Evolutionary conservation across 2,329 filamentous ascomycete species (phyloP), one percentile per base, ranked within the genome.

Genomic region (Colletotrichum chrysophilum): DNA sequence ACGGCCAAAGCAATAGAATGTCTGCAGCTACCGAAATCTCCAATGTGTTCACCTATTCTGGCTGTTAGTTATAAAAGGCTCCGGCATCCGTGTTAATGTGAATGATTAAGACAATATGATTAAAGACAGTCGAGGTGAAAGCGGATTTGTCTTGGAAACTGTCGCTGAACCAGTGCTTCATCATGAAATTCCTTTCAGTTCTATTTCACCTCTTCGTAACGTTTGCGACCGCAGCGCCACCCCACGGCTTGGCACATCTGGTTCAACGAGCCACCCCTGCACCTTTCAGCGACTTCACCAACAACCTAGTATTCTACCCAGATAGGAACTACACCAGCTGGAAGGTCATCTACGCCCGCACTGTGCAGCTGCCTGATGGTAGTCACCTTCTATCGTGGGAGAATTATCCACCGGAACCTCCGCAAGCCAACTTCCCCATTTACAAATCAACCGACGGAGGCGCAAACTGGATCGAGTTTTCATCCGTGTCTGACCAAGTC

Each of bases 391-490:
- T 87, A 32, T 90, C 89, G 1, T 90, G 88, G 88, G 88, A 90
- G 78, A 90, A 90, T 83, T 90, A 90, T 82, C 87, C 86, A 30
- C 88, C 88, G 10, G 86, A 92, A 78, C 90, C 89, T 21, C 90
- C 89, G 1, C 79, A 84, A 1, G 89, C 90, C 16, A 85, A 85
- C 81, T 92, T 91, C 79, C 91, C 89, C 72, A 87, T 91, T 78
- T 89, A 85, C 79, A 82, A 85, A 75, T 90, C 88, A 58, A 83
- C 79, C 16, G 89, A 92, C 79, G 83, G 86, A 55, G 91, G 91
- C 18, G 80, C 85, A 66, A 91, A 89, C 3, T 95, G 93, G 93
- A 86, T 86, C 18, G 89, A 93, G 80, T 86, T 94, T 65, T 91
- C 91, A 4, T 87, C 87, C 18, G 90, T 95, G 12, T 85, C 90